Conservation (phyloP, 305 asterid species). For the Fraxinus sp. region DNA sequence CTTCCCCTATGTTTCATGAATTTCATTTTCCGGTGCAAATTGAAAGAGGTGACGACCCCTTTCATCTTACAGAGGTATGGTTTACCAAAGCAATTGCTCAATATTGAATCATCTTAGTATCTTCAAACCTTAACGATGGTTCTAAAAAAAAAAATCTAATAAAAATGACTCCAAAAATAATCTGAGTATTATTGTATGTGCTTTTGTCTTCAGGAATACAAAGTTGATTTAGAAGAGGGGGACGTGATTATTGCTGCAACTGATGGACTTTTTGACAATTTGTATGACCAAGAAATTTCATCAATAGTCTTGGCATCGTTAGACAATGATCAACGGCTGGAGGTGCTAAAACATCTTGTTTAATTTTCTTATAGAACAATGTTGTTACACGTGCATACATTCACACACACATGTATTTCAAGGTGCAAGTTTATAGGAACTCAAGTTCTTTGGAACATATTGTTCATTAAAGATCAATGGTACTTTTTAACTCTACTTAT, state of each 20-base stretch:
- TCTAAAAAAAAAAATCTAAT: background rate
- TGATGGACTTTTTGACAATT: slow-evolving; percentile 81
- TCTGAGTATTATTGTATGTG: slow-evolving; percentile 12
- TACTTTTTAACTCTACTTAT: background rate
- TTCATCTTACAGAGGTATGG: slow-evolving; percentile 65
- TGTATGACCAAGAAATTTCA: slow-evolving; percentile 67
- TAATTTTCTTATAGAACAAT: background rate
- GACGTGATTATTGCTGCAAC: slow-evolving; percentile 68
- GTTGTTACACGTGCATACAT: background rate
- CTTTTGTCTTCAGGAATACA: slow-evolving; percentile 47
- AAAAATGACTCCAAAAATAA: background rate
- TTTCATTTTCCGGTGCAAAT: slow-evolving; percentile 67
- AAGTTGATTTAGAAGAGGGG: slow-evolving; percentile 61
- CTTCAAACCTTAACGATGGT: background rate
- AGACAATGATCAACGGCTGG: slow-evolving; percentile 41
- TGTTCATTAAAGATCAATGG: background rate
- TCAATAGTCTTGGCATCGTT: slow-evolving; percentile 51
- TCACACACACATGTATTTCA: background rate
- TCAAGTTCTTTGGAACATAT: background rate
- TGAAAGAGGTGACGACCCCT: slow-evolving; percentile 57
- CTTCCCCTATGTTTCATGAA: slow-evolving; percentile 66
- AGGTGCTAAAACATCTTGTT: slow-evolving; percentile 42
- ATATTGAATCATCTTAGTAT: background rate
- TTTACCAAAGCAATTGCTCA: background rate
- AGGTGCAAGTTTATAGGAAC: background rate